Percentiles rank a stretch among this genome's conserved stretches.
Evolutionary conservation across 768 basidiomycete species (phyloP).

Genomic region (Lentinula boryana): DNA sequence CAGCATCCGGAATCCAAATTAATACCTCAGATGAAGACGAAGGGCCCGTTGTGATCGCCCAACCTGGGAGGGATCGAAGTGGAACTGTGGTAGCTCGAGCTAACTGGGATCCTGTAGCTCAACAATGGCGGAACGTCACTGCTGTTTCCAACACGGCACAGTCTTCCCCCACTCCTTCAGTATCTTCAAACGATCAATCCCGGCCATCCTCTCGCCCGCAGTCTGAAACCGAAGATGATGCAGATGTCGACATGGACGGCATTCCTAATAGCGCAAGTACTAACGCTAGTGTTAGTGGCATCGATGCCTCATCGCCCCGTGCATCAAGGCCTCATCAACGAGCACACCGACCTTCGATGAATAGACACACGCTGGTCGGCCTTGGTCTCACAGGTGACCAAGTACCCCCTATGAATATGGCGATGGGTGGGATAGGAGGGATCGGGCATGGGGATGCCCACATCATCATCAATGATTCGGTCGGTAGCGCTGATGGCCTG

Average conservation of each 20-base stretch:
- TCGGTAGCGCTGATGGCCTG: slow-evolving; percentile 27
- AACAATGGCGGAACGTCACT: slow-evolving; percentile 1
- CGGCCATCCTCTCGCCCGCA: slow-evolving; percentile 4
- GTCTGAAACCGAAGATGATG: slow-evolving; percentile 71
- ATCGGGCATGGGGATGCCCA: slow-evolving; percentile 29
- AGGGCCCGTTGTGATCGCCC: slow-evolving; percentile 44
- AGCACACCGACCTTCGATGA: slow-evolving; percentile 6
- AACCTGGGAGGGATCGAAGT: slow-evolving; percentile 58
- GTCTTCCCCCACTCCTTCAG: slow-evolving; percentile 8
- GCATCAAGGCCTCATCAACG: not conserved
- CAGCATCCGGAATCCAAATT: slow-evolving; percentile 18
- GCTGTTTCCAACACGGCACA: not conserved
- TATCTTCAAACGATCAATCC: slow-evolving; percentile 5
- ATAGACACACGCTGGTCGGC: not conserved
- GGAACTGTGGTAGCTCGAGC: slow-evolving; percentile 70
- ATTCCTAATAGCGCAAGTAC: slow-evolving; percentile 3
- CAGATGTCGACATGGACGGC: slow-evolving; percentile 41
- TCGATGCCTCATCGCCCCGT: slow-evolving; percentile 1
- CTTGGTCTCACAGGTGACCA: slow-evolving; percentile 1
- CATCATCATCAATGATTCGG: slow-evolving; percentile 45
- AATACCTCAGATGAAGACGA: slow-evolving; percentile 33
- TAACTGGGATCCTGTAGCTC: slow-evolving; percentile 13
- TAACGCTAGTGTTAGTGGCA: not conserved
- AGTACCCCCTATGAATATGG: slow-evolving; percentile 1
- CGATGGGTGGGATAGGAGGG: slow-evolving; percentile 3